Evolutionary conservation across 106 monocot genomes (phyloP).

Genomic region (Allium sativum): DNA sequence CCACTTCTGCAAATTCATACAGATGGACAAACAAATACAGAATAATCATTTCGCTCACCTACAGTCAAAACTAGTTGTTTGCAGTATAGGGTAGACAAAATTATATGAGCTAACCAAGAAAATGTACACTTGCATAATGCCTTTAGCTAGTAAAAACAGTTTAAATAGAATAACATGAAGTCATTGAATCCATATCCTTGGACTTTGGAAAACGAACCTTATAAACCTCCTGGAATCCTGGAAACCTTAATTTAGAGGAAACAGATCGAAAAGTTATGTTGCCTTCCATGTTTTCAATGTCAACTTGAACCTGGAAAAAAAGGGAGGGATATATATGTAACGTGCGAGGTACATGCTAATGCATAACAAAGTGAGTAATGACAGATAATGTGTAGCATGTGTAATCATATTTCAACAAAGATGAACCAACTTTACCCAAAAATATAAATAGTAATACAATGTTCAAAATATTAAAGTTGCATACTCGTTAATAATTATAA

Average conservation of each 20-base stretch:
- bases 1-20: too few species aligned
- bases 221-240: slow-evolving; percentile 70
- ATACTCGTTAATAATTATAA: background rate
- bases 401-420: background rate
- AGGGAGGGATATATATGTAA: background rate
- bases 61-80: too few species aligned
- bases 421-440: background rate
- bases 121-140: too few species aligned
- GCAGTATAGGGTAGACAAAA: too few species aligned
- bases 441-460: background rate
- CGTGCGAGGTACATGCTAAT: background rate
- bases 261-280: slow-evolving; percentile 53
- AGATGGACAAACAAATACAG: too few species aligned
- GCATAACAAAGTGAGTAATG: background rate
- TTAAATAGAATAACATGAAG: too few species aligned
- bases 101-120: too few species aligned
- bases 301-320: slow-evolving; percentile 75
- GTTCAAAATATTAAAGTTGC: background rate
- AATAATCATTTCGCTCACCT: too few species aligned
- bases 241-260: slow-evolving; percentile 45
- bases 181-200: too few species aligned
- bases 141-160: too few species aligned
- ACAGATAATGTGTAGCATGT: background rate
- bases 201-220: slow-evolving; percentile 33
- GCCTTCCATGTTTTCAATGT: slow-evolving; percentile 49